A percentile compares a stretch with the other conserved stretches of the same genome.
phyloP scores from a whole-genome alignment of 2,329 filamentous ascomycete genomes.

The Podosphaera fusca region DNA sequence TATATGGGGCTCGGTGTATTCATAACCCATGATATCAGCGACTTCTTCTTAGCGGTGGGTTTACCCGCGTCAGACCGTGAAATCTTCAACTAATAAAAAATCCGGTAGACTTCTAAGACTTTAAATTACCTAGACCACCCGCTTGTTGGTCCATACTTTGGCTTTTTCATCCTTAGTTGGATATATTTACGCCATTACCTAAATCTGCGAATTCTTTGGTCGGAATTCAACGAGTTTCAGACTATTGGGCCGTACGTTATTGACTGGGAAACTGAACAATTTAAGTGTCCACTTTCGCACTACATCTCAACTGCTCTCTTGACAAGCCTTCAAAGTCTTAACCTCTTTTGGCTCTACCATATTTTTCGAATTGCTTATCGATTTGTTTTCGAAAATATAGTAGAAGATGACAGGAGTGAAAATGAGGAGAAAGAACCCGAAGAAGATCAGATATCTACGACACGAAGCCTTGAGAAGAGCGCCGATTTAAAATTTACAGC shows the following conservation, averaged over 20 bases:
- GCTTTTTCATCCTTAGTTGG: constrained; percentile 61
- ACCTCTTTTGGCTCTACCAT: constrained; percentile 63
- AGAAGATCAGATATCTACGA: constrained; percentile 6
- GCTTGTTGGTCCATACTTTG: constrained; percentile 66
- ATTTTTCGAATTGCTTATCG: constrained; percentile 54
- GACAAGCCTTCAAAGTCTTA: constrained; percentile 45
- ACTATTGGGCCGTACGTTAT: constrained; percentile 53
- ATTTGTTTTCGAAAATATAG: constrained; percentile 36
- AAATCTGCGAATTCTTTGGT: constrained; percentile 55
- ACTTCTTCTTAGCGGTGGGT: constrained; percentile 82
- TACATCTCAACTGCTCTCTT: constrained; percentile 43
- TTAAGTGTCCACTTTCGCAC: constrained; percentile 51
- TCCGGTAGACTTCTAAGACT: constrained; percentile 54
- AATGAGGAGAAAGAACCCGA: constrained; percentile 28
- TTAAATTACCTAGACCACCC: constrained; percentile 73
- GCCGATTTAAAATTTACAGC: constrained; percentile 5
- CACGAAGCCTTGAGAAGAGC: constrained; percentile 3
- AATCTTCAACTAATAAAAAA: not conserved
- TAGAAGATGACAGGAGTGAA: constrained; percentile 51
- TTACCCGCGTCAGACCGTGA: not conserved
- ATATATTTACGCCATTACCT: constrained; percentile 75
- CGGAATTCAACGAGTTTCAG: constrained; percentile 51
- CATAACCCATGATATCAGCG: constrained; percentile 80
- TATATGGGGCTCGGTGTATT: constrained; percentile 88
- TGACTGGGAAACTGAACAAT: constrained; percentile 54